These are phyloP conservation scores for Fusarium lyarnte DNA, from an alignment of 2,329 filamentous ascomycete species.

Conservation along the genomic window DNA sequence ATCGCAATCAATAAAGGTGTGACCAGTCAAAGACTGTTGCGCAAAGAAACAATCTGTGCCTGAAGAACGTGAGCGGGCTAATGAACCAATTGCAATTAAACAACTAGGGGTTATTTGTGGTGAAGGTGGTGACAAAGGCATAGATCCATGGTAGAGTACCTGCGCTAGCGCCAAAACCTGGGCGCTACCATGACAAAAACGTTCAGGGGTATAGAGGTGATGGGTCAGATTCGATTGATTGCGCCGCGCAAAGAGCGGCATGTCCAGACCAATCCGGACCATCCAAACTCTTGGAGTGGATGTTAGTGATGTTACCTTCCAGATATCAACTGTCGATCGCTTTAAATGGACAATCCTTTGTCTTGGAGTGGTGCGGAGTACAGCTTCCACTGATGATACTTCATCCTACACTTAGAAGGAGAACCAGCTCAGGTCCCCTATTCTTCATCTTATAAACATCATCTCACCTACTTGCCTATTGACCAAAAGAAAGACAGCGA, in stretches of 20 bases:
- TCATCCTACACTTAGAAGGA: neutral
- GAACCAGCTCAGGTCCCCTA: neutral
- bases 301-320: constrained; percentile 20
- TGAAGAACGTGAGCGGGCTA: constrained; percentile 8
- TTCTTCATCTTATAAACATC: neutral
- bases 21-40: constrained; percentile 5
- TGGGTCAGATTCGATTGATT: constrained; percentile 9
- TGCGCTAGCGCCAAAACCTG: constrained; percentile 27
- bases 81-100: constrained; percentile 22
- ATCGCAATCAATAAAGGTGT: neutral
- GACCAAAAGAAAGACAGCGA: neutral
- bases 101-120: constrained; percentile 20
- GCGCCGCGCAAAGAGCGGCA: constrained; percentile 19
- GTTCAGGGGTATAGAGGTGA: constrained; percentile 14
- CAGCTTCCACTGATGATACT: neutral
- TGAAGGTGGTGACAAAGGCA: constrained; percentile 33
- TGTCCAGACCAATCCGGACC: constrained; percentile 4
- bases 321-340: neutral
- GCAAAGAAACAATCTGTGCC: constrained; percentile 23
- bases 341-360: neutral
- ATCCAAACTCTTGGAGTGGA: neutral
- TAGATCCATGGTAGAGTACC: constrained; percentile 19
- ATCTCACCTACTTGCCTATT: constrained; percentile 2
- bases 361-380: neutral
- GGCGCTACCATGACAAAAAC: constrained; percentile 16